These are phyloP conservation scores for Eleusine indica DNA, from an alignment of 176 grass and related monocot species.

Conservation along the genomic window DNA sequence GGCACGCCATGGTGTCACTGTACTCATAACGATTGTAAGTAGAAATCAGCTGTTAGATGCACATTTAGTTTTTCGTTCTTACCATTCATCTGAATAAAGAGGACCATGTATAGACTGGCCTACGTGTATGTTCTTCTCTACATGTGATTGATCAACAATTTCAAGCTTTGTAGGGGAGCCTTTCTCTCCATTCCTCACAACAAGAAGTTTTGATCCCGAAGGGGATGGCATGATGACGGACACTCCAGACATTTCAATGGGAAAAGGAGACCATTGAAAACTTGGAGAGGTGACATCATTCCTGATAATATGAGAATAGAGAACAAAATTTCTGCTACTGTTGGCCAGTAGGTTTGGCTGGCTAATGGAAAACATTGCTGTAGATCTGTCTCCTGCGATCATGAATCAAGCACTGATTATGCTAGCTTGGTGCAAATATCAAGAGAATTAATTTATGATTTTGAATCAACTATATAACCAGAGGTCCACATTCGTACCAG, in stretches of 20 bases:
- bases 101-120: constrained; percentile 56
- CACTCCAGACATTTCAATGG: constrained; percentile 60
- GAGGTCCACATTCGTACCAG: constrained; percentile 24
- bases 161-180: constrained; percentile 58
- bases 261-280: constrained; percentile 74
- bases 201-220: constrained; percentile 58
- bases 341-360: constrained; percentile 57
- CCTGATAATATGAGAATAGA: constrained; percentile 57
- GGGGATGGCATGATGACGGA: constrained; percentile 50
- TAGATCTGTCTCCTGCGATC: constrained; percentile 49
- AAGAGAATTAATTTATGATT: constrained; percentile 10
- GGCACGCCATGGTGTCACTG: neutral
- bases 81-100: constrained; percentile 64
- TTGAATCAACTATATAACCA: neutral
- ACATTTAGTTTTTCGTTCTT: constrained; percentile 33
- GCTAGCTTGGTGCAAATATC: neutral
- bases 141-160: constrained; percentile 48
- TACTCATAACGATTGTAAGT: neutral
- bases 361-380: constrained; percentile 62
- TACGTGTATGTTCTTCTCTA: constrained; percentile 58
- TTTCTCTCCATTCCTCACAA: constrained; percentile 62
- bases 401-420: neutral
- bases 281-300: constrained; percentile 26
- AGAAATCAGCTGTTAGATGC: constrained; percentile 8
- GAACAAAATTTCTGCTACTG: constrained; percentile 47